These are phyloP conservation scores for Neofusicoccum sp. DNA, from an alignment of 2,329 filamentous ascomycete genomes.

Conservation along the genomic window DNA sequence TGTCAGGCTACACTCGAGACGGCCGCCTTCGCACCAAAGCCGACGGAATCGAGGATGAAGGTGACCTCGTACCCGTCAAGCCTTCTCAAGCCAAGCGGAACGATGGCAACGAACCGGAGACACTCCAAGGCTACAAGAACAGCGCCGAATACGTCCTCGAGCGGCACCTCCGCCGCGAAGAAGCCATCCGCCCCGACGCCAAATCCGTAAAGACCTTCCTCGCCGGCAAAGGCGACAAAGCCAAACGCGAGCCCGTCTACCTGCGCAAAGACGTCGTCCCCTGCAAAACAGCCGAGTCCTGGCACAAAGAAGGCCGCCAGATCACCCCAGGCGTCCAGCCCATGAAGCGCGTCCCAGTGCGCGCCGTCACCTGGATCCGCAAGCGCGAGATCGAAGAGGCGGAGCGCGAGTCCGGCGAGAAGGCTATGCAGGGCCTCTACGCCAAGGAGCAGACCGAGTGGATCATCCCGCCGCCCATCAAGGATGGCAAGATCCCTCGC, in stretches of 20 bases:
- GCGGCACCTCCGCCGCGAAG: conserved; percentile 85
- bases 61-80: conserved; percentile 70
- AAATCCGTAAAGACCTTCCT: conserved; percentile 72
- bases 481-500: conserved; percentile 83
- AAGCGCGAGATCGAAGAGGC: conserved; percentile 87
- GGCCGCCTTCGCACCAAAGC: conserved; percentile 59
- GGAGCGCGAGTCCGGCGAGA: conserved; percentile 74
- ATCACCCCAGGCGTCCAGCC: conserved; percentile 69
- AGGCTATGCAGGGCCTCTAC: conserved; percentile 83
- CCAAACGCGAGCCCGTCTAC: conserved; percentile 77
- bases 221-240: conserved; percentile 69
- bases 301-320: conserved; percentile 92
- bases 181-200: conserved; percentile 72
- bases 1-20: conserved; percentile 67
- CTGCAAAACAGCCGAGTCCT: conserved; percentile 91
- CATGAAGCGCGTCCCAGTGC: conserved; percentile 83
- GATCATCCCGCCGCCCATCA: conserved; percentile 87
- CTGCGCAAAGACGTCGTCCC: conserved; percentile 73
- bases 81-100: conserved; percentile 63
- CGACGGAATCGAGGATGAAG: conserved; percentile 76
- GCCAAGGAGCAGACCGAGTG: conserved; percentile 84
- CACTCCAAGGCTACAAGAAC: conserved; percentile 82
- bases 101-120: conserved; percentile 64
- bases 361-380: conserved; percentile 83
- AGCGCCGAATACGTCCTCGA: conserved; percentile 82